These are phyloP conservation scores for Anastatica hierochuntica DNA, from an alignment of 345 rosid species.

Conservation along the genomic window DNA sequence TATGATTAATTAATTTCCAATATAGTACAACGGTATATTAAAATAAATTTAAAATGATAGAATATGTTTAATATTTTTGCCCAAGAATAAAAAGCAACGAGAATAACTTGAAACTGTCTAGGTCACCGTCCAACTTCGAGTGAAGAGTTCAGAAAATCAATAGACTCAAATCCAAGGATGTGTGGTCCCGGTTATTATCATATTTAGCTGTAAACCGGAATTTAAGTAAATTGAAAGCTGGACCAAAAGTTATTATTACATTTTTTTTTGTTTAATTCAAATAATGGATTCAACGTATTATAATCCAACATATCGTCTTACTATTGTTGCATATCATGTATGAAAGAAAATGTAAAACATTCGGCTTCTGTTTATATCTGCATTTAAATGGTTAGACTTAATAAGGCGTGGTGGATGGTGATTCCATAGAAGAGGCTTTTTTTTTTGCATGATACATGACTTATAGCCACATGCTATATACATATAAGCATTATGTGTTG, in stretches of 20 bases:
- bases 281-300: no score
- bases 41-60: no score
- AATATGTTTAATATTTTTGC: no score
- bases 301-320: no score
- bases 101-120: slow-evolving; percentile 2
- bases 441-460: slow-evolving; percentile 25
- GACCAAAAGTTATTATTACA: slow-evolving; percentile 2
- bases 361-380: no score
- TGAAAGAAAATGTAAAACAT: no score
- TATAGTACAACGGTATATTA: no score
- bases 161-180: slow-evolving; percentile 9
- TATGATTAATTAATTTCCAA: no score
- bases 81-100: no score
- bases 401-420: slow-evolving; percentile 22
- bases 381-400: slow-evolving; percentile 19
- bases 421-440: slow-evolving; percentile 22
- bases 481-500: not conserved
- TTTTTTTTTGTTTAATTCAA: no score
- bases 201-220: slow-evolving; percentile 16
- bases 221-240: slow-evolving; percentile 9
- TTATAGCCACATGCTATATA: slow-evolving; percentile 18
- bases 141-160: slow-evolving; percentile 17
- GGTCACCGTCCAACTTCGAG: slow-evolving; percentile 25
- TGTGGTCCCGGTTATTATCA: slow-evolving; percentile 3
- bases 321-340: no score